Conservation (phyloP, 2,329 filamentous ascomycete species). For the Metarhizium anisopliae region DNA sequence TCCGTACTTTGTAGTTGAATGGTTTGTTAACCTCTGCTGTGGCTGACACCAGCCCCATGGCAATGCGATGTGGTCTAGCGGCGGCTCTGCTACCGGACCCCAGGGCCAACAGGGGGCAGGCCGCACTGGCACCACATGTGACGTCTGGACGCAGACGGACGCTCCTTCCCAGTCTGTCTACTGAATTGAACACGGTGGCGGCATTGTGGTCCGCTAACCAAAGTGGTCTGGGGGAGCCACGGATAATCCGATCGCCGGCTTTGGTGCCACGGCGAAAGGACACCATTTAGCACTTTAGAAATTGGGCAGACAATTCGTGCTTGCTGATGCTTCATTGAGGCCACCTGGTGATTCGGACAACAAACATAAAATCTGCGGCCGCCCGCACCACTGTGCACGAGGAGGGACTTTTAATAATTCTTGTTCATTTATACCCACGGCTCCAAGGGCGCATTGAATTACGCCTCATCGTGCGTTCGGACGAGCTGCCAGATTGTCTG, state of each 20-base stretch:
- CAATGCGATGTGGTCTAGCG: too few relatives aligned
- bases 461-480: too few relatives aligned
- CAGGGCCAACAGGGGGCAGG: too few relatives aligned
- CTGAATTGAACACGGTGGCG: slow-evolving; percentile 25
- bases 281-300: slow-evolving; percentile 1
- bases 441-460: neutral
- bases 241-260: slow-evolving; percentile 25
- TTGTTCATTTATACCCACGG: neutral
- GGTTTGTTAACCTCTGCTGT: too few relatives aligned
- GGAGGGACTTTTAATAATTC: neutral
- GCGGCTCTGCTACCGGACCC: too few relatives aligned
- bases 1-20: too few relatives aligned
- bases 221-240: slow-evolving; percentile 9
- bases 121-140: too few relatives aligned
- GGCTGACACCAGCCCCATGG: too few relatives aligned
- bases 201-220: slow-evolving; percentile 4
- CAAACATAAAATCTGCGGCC: neutral
- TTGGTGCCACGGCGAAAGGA: slow-evolving; percentile 1
- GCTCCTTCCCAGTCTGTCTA: neutral
- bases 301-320: neutral
- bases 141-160: neutral
- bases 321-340: neutral
- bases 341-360: neutral
- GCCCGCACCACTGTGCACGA: neutral
- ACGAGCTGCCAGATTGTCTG: slow-evolving; percentile 1